Conservation (phyloP, 306 rosid genomes). For the Pterocarpus macrocarpus region DNA sequence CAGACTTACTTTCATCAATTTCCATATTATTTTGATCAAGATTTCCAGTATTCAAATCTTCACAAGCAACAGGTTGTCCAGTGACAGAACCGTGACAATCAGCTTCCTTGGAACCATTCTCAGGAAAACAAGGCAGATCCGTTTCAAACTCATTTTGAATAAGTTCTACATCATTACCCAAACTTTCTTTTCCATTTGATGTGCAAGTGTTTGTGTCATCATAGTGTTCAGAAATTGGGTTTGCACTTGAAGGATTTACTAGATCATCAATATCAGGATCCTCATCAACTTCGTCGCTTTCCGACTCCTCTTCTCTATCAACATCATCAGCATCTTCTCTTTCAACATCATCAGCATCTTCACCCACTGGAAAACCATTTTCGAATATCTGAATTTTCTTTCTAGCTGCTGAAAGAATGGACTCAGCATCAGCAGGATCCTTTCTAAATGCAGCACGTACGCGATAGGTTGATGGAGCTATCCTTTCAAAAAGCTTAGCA, state of each 20-base stretch:
- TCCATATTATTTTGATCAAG: conserved; percentile 85
- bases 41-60: conserved; percentile 51
- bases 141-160: conserved; percentile 65
- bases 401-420: conserved; percentile 89
- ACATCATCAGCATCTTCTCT: conserved; percentile 94
- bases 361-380: conserved; percentile 87
- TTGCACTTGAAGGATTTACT: conserved; percentile 63
- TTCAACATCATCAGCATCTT: conserved; percentile 91
- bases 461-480: conserved; percentile 98
- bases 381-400: conserved; percentile 96
- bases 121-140: conserved; percentile 60
- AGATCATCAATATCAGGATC: conserved; percentile 93
- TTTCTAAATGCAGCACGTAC: conserved; percentile 90
- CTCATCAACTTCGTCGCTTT: conserved; percentile 96
- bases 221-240: conserved; percentile 60
- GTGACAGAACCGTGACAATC: conserved; percentile 55
- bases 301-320: conserved; percentile 93
- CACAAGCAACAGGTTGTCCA: conserved; percentile 53
- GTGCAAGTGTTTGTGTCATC: conserved; percentile 58
- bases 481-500: conserved; percentile 96
- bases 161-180: conserved; percentile 56
- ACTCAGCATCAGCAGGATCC: conserved; percentile 93
- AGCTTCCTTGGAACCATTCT: conserved; percentile 66
- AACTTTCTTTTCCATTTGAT: conserved; percentile 65
- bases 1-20: conserved; percentile 95